Evolutionary conservation across 306 rosid species (phyloP).

Genomic region (Fragaria nilgerrensis): DNA sequence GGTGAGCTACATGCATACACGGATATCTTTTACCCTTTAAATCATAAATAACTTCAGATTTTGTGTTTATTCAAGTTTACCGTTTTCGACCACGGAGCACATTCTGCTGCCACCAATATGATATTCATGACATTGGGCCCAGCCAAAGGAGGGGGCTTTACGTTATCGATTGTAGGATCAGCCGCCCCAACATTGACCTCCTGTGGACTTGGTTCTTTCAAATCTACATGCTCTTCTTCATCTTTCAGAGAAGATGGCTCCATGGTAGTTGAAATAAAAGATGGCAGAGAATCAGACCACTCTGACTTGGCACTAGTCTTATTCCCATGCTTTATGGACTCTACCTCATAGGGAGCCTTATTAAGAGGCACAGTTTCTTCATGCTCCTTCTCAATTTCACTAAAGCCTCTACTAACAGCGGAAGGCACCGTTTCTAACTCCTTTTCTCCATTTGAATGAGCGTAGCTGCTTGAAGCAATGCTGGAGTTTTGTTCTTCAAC

Average conservation of each 20-base stretch:
- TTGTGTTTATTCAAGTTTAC: conserved; percentile 35
- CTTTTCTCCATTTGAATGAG: conserved; percentile 36
- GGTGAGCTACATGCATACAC: conserved; percentile 10
- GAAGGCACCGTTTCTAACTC: conserved; percentile 31
- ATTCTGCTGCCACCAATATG: conserved; percentile 81
- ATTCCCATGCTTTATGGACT: conserved; percentile 27
- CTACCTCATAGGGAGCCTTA: conserved; percentile 22
- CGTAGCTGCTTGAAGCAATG: conserved; percentile 32
- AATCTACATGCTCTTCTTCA: conserved; percentile 30
- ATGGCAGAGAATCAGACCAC: conserved; percentile 33
- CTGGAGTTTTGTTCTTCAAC: conserved; percentile 35
- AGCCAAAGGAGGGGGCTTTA: conserved; percentile 72
- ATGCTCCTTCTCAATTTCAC: conserved; percentile 33
- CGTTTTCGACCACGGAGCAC: conserved; percentile 96
- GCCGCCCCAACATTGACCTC: conserved; percentile 27
- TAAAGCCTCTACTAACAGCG: conserved; percentile 23
- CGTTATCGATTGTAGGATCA: conserved; percentile 30
- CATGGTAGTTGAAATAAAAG: conserved; percentile 26
- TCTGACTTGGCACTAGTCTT: conserved; percentile 27
- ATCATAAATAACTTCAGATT: conserved; percentile 10
- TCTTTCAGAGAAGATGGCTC: conserved; percentile 21
- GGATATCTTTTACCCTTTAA: conserved; percentile 9
- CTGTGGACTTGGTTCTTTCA: conserved; percentile 26
- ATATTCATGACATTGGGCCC: conserved; percentile 85
- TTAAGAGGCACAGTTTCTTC: conserved; percentile 27